Base-by-base conservation (phyloP, 768 basidiomycete species). In the Psilocybe subaeruginosa region DNA sequence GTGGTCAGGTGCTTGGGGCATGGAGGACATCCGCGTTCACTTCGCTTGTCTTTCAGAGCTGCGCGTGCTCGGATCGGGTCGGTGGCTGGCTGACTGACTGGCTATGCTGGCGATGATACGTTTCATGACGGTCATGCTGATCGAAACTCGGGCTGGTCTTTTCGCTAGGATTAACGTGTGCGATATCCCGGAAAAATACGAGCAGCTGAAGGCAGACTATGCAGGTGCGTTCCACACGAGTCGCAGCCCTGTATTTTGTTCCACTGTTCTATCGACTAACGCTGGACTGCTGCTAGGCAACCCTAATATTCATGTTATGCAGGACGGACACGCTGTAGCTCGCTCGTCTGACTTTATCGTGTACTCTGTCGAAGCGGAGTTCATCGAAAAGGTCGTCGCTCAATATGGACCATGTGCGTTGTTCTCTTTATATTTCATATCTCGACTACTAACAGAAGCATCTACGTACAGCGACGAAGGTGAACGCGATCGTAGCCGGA, bases 341-440 rank as follows among this genome's bases (percentile, higher is more conserved):
- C 23, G 23, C 23, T 23, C 23, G 23, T 23, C 23, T 23, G 23
- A 23, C 23, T 23, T 23, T 23, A 23, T 23, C 23, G 23, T 23
- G 2, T 23, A 23, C 23, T 23, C 23, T 23, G 23, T 23, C 23
- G 23, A 23, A 23, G 23, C 23, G 2, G 23, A 23, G 23, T 23
- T 23, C 23, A 23, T 23, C 23, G 23, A 23, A 1, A 23, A 23
- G 23, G 23, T 23, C 23, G 23, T 98, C 4, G 81, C 80, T 7
- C 82, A 92, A 66, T 99, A 88, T 69, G 97, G 97, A 7, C 93
- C 95, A n/a, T 96, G 95, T 95, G 66, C 63, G 91, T 80, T 23
- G 23, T 23, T 23, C 23, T 23, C 23, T 23, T 23, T 23, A 23
- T 23, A 23, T 23, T 23, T 23, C 23, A 23, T 23, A 19, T 35